phyloP scores from a whole-genome alignment of 2,329 filamentous ascomycete species.

The Alternaria burnsii region DNA sequence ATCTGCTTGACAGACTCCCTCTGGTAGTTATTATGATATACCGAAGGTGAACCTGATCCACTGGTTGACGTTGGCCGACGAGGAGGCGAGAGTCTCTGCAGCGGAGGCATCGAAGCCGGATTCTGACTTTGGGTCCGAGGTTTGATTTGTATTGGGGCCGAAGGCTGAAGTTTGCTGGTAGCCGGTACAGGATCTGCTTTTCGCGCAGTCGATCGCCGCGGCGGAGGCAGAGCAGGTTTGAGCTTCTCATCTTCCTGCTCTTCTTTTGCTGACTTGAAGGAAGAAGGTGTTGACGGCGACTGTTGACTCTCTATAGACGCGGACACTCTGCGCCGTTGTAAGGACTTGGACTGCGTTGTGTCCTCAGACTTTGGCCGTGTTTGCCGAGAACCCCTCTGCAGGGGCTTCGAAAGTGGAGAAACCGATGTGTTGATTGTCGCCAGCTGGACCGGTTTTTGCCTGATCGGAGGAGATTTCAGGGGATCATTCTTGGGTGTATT shows the following conservation, averaged over 20 bases:
- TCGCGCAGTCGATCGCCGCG: constrained; percentile 40
- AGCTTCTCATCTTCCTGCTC: constrained; percentile 41
- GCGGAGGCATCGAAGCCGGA: constrained; percentile 33
- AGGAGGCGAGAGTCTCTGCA: constrained; percentile 32
- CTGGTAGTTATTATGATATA: constrained; percentile 53
- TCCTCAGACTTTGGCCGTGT: constrained; percentile 37
- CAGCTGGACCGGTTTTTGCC: constrained; percentile 38
- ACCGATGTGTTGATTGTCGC: constrained; percentile 29
- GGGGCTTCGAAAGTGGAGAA: constrained; percentile 28
- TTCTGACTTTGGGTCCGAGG: constrained; percentile 47
- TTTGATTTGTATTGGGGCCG: constrained; percentile 32
- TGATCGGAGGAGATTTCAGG: constrained; percentile 34
- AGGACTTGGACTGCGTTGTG: constrained; percentile 24
- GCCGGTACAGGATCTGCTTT: constrained; percentile 18
- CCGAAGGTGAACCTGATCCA: constrained; percentile 34
- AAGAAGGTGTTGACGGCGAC: constrained; percentile 41
- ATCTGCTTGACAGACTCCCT: constrained; percentile 49
- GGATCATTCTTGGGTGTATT: constrained; percentile 32
- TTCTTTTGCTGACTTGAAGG: constrained; percentile 49
- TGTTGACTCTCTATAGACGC: constrained; percentile 40
- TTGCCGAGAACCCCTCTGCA: constrained; percentile 28
- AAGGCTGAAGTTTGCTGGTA: constrained; percentile 21
- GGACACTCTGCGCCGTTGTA: constrained; percentile 32
- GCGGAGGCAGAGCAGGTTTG: constrained; percentile 48
- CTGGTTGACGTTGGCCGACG: constrained; percentile 33